Base-by-base conservation (phyloP, 768 basidiomycete genomes). In the Pleurotus sapidus region DNA sequence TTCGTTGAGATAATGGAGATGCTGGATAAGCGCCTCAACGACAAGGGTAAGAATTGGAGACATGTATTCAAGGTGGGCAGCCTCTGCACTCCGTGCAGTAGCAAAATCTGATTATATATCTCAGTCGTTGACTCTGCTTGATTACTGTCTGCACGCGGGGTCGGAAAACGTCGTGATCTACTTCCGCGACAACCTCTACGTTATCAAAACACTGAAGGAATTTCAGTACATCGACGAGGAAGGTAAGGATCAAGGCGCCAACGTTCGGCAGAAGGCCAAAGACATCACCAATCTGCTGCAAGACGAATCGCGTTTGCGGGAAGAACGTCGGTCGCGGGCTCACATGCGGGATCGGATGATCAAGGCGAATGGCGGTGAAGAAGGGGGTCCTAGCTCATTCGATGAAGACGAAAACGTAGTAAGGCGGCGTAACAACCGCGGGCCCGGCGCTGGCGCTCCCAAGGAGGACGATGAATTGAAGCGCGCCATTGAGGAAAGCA, bases 1-100 rank as follows among this genome's bases (percentile, higher is more conserved):
- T 99, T 99, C 70, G 94, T 98, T 11, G 97, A 99, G 75, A 93
- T 99, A 67, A 98, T 99, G 94, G 97, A 99, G 78, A 97, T 98
- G 93, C 81, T 99, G 49, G 97, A 98, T 74, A 98, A 99, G 74
- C 87, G 97, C 51, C 76, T 99, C 60, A 95, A 95, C 64, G 97
- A 99, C 77, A 98, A 97, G 79, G 97, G 97, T 38, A 98, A 98
- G 84, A 98, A 98, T 66, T 99, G 97, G 97, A 84, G 96, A 53
- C 97, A 99, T 78, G 96, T 98, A 57, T 98, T 97, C 84, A 98
- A 98, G 82, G 93, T 88, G 50, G 58, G 79, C 63, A 20, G 45
- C 37, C 43, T n/a, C 30, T 34, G 11, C 50, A 34, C 40, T 23
- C 30, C 39, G 46, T 46, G 25, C 39, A 38, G 49, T 40, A n/a